Evolutionary conservation across 768 basidiomycete species (phyloP).

Genomic region (Paxillus involutus): DNA sequence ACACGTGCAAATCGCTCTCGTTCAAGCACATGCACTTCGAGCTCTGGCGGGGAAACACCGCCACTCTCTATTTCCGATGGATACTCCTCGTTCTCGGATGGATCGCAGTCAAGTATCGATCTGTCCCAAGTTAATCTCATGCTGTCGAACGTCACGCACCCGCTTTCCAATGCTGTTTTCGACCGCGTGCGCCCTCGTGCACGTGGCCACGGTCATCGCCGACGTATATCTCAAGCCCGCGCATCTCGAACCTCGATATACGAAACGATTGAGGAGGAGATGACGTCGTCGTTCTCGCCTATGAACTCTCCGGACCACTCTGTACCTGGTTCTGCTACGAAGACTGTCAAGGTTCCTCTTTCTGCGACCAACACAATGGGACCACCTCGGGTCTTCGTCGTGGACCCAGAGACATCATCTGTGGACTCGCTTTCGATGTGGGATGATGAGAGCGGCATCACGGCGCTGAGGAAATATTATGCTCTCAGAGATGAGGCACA

Average conservation of each 20-base stretch:
- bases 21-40: slow-evolving; percentile 68
- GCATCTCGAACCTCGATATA: slow-evolving; percentile 69
- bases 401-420: slow-evolving; percentile 55
- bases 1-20: slow-evolving; percentile 49
- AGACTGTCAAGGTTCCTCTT: slow-evolving; percentile 21
- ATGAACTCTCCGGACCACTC: slow-evolving; percentile 25
- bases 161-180: slow-evolving; percentile 43
- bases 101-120: slow-evolving; percentile 79
- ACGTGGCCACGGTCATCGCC: slow-evolving; percentile 67
- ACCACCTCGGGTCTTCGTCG: slow-evolving; percentile 48
- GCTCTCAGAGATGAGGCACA: slow-evolving; percentile 69
- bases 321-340: slow-evolving; percentile 24
- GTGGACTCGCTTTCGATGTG: slow-evolving; percentile 47
- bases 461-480: slow-evolving; percentile 64
- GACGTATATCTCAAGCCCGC: slow-evolving; percentile 63
- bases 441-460: slow-evolving; percentile 71
- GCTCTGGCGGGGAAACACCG: slow-evolving; percentile 69
- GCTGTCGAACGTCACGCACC: slow-evolving; percentile 56
- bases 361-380: slow-evolving; percentile 24
- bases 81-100: slow-evolving; percentile 63
- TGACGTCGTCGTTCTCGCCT: slow-evolving; percentile 32
- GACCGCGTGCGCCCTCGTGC: slow-evolving; percentile 41
- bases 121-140: slow-evolving; percentile 56
- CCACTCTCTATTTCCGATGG: slow-evolving; percentile 69
- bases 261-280: slow-evolving; percentile 79